These are phyloP conservation scores for Saccharomyces hybrid DNA, from an alignment of 1,139 yeast genomes.

Conservation along the genomic window DNA sequence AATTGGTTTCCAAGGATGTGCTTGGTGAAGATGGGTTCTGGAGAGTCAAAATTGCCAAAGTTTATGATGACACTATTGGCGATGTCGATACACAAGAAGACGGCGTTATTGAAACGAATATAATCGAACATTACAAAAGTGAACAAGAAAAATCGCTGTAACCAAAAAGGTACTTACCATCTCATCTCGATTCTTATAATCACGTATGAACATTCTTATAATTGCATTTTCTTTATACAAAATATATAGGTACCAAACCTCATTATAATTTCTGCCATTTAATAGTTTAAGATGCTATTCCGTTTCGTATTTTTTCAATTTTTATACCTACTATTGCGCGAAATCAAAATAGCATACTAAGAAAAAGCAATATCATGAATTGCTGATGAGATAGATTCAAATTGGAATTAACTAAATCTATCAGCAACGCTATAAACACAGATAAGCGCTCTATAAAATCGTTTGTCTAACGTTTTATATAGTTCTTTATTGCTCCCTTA, in stretches of 20 bases:
- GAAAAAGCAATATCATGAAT: background rate
- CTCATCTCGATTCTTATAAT: background rate
- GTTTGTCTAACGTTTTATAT: background rate
- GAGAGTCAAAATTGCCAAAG: constrained; percentile 53
- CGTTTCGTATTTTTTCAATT: background rate
- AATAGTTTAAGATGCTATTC: background rate
- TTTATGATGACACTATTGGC: constrained; percentile 13
- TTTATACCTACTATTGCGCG: background rate
- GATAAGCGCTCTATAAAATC: background rate
- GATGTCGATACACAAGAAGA: constrained; percentile 6
- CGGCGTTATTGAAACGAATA: constrained; percentile 1
- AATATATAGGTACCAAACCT: background rate
- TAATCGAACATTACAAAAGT: constrained; percentile 1
- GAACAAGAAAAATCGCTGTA: background rate
- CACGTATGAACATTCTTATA: background rate
- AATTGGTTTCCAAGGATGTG: constrained; percentile 49
- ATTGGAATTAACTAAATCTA: background rate
- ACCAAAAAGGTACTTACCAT: background rate
- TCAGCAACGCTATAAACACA: background rate
- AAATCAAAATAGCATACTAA: background rate
- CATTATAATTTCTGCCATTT: background rate
- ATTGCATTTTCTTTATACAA: background rate
- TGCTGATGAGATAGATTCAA: background rate
- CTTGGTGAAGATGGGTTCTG: constrained; percentile 69
- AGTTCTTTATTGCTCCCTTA: background rate